These are phyloP conservation scores for Globisporangium sylvaticum DNA, from an alignment of 352 stramenopile species.

Conservation along the genomic window DNA sequence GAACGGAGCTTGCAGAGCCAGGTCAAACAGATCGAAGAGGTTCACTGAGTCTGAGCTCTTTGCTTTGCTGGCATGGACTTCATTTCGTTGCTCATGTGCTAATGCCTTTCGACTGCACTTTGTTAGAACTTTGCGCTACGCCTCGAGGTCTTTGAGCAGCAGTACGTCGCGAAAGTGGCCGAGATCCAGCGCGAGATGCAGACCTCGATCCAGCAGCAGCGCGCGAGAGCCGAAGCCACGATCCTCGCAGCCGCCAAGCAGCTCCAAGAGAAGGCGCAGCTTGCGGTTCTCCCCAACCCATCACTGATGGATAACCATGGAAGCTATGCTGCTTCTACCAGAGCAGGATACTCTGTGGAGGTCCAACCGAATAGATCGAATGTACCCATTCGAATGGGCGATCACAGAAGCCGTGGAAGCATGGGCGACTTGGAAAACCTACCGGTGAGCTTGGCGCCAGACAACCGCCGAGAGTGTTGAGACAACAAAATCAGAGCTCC, in stretches of 20 bases:
- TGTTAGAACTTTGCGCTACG: slow-evolving; percentile 46
- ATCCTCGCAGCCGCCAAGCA: slow-evolving; percentile 40
- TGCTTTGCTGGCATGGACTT: background rate
- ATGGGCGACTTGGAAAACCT: background rate
- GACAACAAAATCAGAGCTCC: background rate
- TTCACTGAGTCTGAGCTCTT: slow-evolving; percentile 8
- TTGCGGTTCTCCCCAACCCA: slow-evolving; percentile 2
- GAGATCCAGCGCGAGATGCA: slow-evolving; percentile 55
- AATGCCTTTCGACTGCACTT: background rate
- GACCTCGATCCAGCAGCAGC: slow-evolving; percentile 38
- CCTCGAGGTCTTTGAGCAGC: slow-evolving; percentile 58
- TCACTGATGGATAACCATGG: background rate
- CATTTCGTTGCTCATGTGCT: background rate
- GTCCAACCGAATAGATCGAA: background rate
- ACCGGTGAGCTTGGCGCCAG: background rate
- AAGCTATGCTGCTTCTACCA: background rate
- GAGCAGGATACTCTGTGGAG: background rate
- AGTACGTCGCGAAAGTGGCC: slow-evolving; percentile 49
- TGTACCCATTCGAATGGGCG: background rate
- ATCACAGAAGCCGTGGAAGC: background rate
- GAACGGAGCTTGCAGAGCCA: slow-evolving; percentile 41
- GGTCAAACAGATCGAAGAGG: slow-evolving; percentile 46
- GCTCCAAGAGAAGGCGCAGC: slow-evolving; percentile 44
- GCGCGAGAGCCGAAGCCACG: slow-evolving; percentile 30
- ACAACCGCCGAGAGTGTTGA: background rate